phyloP scores from a whole-genome alignment of 352 stramenopile species.

The Phytophthora tentaculata region DNA sequence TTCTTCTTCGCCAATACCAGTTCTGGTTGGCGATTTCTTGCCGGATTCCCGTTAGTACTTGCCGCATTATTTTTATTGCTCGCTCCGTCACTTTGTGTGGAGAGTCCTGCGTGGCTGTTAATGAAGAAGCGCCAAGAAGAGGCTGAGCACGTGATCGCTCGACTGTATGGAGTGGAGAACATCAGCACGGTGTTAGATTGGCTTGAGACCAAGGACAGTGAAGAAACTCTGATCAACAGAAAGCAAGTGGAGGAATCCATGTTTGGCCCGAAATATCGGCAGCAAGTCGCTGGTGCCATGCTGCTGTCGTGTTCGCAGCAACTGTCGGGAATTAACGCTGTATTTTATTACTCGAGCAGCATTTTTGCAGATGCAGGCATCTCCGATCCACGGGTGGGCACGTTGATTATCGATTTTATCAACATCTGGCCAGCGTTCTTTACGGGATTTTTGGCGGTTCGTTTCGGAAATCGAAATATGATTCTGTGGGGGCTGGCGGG shows the following conservation, averaged over 20 bases:
- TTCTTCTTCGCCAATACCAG: constrained; percentile 67
- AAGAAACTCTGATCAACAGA: constrained; percentile 16
- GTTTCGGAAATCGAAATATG: constrained; percentile 64
- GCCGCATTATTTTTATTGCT: constrained; percentile 47
- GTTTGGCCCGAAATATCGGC: constrained; percentile 30
- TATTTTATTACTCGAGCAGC: constrained; percentile 52
- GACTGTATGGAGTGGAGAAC: constrained; percentile 38
- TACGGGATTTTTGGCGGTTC: constrained; percentile 40
- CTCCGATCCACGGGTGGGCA: constrained; percentile 35
- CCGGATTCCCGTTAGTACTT: constrained; percentile 53
- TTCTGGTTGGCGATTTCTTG: constrained; percentile 49
- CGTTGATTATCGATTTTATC: constrained; percentile 31
- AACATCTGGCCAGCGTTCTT: constrained; percentile 35
- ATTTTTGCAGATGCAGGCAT: constrained; percentile 44
- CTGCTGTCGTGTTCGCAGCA: constrained; percentile 49
- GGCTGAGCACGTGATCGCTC: constrained; percentile 28
- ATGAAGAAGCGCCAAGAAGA: constrained; percentile 29
- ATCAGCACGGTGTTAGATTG: constrained; percentile 20
- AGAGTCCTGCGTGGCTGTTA: constrained; percentile 53
- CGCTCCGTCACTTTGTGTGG: constrained; percentile 47
- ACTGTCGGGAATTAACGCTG: constrained; percentile 53
- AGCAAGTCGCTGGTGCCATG: constrained; percentile 40
- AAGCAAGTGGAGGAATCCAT: constrained; percentile 22
- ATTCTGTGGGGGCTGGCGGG: constrained; percentile 45
- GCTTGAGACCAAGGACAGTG: constrained; percentile 9